Conservation (phyloP, 345 rosid species). For the Corymbia maculata region DNA sequence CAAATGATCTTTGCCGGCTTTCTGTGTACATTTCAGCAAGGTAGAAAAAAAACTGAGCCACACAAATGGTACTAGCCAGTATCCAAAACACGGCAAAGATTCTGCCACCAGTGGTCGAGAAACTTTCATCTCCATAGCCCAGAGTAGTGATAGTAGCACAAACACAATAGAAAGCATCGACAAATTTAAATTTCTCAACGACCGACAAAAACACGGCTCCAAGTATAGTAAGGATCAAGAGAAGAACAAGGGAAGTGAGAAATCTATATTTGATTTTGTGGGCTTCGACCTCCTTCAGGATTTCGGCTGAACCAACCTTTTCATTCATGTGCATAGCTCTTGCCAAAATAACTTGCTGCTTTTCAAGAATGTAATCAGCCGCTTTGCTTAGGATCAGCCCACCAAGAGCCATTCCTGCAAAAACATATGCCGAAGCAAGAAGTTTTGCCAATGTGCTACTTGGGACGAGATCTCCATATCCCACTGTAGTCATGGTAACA, state of each 20-base stretch:
- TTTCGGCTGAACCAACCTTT: conserved; percentile 12
- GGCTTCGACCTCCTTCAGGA: conserved; percentile 23
- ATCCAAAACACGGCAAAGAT: conserved; percentile 49
- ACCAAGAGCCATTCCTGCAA: conserved; percentile 39
- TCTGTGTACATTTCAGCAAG: conserved; percentile 33
- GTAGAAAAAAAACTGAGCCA: conserved; percentile 45
- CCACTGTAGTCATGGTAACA: conserved; percentile 49
- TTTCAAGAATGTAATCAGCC: conserved; percentile 40
- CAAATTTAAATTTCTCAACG: conserved; percentile 16
- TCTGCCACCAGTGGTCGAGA: conserved; percentile 33
- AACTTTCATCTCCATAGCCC: conserved; percentile 53
- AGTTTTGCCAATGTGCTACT: conserved; percentile 19
- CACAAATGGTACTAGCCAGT: conserved; percentile 32
- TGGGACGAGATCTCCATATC: conserved; percentile 57
- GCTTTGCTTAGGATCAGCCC: conserved; percentile 40
- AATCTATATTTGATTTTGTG: conserved; percentile 23
- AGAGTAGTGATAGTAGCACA: conserved; percentile 44
- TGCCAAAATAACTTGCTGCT: conserved; percentile 31
- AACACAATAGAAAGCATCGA: conserved; percentile 48
- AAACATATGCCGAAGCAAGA: conserved; percentile 30
- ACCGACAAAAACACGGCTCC: conserved; percentile 23
- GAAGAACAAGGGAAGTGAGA: conserved; percentile 4
- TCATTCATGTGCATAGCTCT: conserved; percentile 22
- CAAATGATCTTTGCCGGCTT: conserved; percentile 15
- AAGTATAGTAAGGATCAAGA: conserved; percentile 13